Percentiles rank a stretch among this genome's conserved stretches.
These are phyloP conservation scores for Galerina sulciceps DNA, from an alignment of 768 basidiomycete species.

Conservation along the genomic window DNA sequence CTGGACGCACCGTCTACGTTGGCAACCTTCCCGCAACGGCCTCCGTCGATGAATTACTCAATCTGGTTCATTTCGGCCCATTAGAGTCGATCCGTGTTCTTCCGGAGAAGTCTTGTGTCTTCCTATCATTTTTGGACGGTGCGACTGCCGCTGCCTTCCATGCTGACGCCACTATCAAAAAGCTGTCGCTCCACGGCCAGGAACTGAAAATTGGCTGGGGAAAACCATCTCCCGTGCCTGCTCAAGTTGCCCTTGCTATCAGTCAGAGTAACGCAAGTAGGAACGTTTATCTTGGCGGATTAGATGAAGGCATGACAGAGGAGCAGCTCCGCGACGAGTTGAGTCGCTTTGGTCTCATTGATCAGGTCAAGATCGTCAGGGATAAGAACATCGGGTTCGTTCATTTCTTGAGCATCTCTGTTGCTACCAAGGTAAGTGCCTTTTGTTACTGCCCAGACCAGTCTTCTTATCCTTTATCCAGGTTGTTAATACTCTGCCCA, in stretches of 20 bases:
- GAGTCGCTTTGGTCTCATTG: constrained; percentile 91
- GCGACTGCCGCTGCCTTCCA: constrained; percentile 95
- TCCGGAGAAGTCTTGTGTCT: constrained; percentile 96
- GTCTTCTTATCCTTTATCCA: constrained; percentile 31
- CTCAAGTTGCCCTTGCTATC: constrained; percentile 86
- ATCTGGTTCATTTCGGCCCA: constrained; percentile 96
- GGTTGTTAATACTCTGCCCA: constrained; percentile 94
- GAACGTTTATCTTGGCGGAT: constrained; percentile 95
- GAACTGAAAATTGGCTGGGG: constrained; percentile 99
- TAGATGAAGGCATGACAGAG: constrained; percentile 91
- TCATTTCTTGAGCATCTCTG: constrained; percentile 94
- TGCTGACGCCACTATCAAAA: constrained; percentile 95
- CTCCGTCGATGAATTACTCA: constrained; percentile 96
- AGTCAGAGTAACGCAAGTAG: constrained; percentile 91
- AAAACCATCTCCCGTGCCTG: constrained; percentile 88
- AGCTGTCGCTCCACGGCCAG: constrained; percentile 89
- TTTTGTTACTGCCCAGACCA: constrained; percentile 7
- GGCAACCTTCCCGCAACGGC: constrained; percentile 95
- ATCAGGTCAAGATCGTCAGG: constrained; percentile 98
- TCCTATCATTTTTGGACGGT: constrained; percentile 96
- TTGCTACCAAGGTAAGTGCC: constrained; percentile 85
- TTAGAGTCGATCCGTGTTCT: constrained; percentile 94
- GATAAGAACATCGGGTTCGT: constrained; percentile 99
- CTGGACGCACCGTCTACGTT: constrained; percentile 94
- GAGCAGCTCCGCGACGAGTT: constrained; percentile 91